phyloP scores from a whole-genome alignment of 2,329 filamentous ascomycete species.

The Colletotrichum zoysiae region DNA sequence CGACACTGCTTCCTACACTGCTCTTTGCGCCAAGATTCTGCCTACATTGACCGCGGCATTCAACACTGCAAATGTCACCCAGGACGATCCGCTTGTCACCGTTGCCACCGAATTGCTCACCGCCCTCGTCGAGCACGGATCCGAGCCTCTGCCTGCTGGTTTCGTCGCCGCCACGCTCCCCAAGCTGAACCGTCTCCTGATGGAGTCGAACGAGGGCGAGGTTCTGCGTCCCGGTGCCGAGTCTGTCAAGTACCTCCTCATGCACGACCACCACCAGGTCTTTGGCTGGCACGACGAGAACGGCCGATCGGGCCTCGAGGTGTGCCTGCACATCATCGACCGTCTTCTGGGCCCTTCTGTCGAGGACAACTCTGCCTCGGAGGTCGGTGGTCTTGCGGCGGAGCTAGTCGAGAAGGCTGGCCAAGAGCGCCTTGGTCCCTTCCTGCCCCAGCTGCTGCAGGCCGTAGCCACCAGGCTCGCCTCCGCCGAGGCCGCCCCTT shows the following conservation, averaged over 20 bases:
- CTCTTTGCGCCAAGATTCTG: conserved; percentile 86
- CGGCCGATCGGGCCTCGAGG: conserved; percentile 86
- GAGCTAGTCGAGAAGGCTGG: conserved; percentile 97
- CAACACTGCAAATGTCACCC: conserved; percentile 86
- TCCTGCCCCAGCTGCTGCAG: conserved; percentile 86
- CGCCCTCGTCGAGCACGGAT: conserved; percentile 84
- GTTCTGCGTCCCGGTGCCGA: conserved; percentile 88
- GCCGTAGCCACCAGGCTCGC: conserved; percentile 89
- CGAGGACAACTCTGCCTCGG: conserved; percentile 95
- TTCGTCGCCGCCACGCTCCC: conserved; percentile 89
- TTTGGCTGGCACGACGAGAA: conserved; percentile 86
- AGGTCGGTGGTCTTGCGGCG: conserved; percentile 93
- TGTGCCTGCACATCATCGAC: conserved; percentile 92
- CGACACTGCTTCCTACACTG: conserved; percentile 77
- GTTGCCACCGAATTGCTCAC: conserved; percentile 83
- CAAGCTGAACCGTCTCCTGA: conserved; percentile 84
- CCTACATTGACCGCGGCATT: conserved; percentile 91
- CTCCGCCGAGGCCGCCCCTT: conserved; percentile 84
- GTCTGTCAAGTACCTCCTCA: conserved; percentile 88
- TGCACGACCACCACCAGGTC: conserved; percentile 90
- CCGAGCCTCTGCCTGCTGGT: conserved; percentile 85
- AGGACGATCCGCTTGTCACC: conserved; percentile 86
- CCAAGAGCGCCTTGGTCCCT: conserved; percentile 89
- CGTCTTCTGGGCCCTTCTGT: conserved; percentile 85
- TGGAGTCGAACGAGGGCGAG: conserved; percentile 88